Conservation (phyloP, 2,329 filamentous ascomycete genomes). For the Alternaria solani region DNA sequence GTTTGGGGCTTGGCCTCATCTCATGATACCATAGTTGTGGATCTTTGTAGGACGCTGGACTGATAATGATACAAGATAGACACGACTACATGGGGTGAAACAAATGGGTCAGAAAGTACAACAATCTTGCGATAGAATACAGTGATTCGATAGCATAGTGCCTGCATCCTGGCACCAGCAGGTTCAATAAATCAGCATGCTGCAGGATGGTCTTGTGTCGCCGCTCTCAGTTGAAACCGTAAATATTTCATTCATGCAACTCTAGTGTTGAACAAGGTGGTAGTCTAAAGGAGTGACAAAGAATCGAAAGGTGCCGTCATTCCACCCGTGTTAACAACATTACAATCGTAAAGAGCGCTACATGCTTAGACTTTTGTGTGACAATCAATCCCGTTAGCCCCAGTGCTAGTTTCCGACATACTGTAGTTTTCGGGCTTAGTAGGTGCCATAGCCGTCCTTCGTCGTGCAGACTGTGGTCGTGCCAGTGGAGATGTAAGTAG, state of each 20-base stretch:
- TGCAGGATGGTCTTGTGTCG: background rate
- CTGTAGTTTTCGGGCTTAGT: background rate
- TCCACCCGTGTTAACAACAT: background rate
- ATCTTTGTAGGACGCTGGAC: background rate
- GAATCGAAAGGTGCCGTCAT: background rate
- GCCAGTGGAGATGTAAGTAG: constrained; percentile 26
- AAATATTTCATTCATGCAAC: background rate
- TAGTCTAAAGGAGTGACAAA: constrained; percentile 3
- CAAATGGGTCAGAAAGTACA: background rate
- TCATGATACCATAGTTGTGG: constrained; percentile 9
- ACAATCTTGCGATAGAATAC: background rate
- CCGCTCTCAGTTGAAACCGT: background rate
- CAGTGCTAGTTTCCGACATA: background rate
- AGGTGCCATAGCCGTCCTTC: constrained; percentile 16
- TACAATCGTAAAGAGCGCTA: background rate
- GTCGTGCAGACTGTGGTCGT: constrained; percentile 33
- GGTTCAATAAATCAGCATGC: background rate
- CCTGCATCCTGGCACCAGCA: background rate
- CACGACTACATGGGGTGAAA: background rate
- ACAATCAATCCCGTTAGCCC: background rate
- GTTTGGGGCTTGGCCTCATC: background rate
- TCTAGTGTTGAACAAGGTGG: background rate
- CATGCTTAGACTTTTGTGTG: background rate
- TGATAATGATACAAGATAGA: background rate
- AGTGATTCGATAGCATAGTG: background rate